Conservation (phyloP, 2,329 filamentous ascomycete genomes). For the Fusarium sp. region DNA sequence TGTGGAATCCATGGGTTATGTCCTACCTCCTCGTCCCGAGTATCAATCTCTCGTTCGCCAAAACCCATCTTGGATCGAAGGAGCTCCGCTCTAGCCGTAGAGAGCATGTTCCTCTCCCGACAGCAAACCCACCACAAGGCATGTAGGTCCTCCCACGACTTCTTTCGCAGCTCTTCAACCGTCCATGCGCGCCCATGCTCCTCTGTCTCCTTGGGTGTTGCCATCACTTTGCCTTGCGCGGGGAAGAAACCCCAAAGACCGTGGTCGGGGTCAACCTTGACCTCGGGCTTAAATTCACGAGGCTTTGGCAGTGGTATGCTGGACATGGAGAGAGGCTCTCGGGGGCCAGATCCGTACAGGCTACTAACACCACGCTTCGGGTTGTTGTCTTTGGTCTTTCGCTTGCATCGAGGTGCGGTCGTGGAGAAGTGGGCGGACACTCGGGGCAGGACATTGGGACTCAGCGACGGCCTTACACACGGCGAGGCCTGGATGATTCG, state of each 20-base stretch:
- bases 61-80: constrained; percentile 73
- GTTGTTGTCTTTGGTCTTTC: constrained; percentile 75
- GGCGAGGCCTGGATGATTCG: constrained; percentile 37
- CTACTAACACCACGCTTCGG: constrained; percentile 82
- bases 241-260: constrained; percentile 95
- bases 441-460: constrained; percentile 24
- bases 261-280: constrained; percentile 75
- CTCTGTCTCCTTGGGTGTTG: constrained; percentile 74
- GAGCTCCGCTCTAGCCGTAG: constrained; percentile 79
- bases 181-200: constrained; percentile 85
- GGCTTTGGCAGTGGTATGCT: constrained; percentile 79
- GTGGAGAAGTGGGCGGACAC: constrained; percentile 60
- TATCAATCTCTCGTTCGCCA: constrained; percentile 72
- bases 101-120: constrained; percentile 88
- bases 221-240: constrained; percentile 71
- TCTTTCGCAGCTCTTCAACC: constrained; percentile 83
- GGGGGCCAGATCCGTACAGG: constrained; percentile 78
- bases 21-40: constrained; percentile 74
- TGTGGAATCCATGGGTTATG: background rate
- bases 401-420: constrained; percentile 58
- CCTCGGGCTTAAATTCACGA: constrained; percentile 63
- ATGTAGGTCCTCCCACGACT: constrained; percentile 95
- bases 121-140: constrained; percentile 93
- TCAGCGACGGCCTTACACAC: constrained; percentile 12
- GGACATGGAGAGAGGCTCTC: constrained; percentile 77